Percentiles rank a stretch among this genome's conserved stretches.
These are phyloP conservation scores for Protomyces lactucae-debilis DNA, from an alignment of 1,139 yeast species.

Conservation along the genomic window DNA sequence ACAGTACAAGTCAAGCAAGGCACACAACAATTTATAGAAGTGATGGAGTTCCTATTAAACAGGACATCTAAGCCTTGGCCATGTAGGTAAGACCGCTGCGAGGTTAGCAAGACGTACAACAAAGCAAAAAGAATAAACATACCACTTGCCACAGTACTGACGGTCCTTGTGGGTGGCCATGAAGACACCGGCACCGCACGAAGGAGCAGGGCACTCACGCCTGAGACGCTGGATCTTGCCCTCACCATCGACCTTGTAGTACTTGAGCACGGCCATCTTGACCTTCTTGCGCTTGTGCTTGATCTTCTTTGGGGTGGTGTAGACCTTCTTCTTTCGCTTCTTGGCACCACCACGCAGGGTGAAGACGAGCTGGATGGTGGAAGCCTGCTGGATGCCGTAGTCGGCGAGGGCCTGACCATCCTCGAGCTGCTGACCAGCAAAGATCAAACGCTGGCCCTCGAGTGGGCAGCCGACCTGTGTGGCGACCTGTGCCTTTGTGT, in stretches of 20 bases:
- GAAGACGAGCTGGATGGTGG: conserved; percentile 93
- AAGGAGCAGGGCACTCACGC: conserved; percentile 92
- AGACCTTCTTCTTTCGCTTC: conserved; percentile 99
- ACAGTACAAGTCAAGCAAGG: too few relatives aligned
- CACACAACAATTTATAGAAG: too few relatives aligned
- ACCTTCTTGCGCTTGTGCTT: conserved; percentile 99
- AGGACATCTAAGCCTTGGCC: conserved; percentile 14
- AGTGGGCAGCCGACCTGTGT: conserved; percentile 99
- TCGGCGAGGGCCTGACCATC: conserved; percentile 93
- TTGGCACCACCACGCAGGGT: conserved; percentile 99
- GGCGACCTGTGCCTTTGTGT: conserved; percentile 98
- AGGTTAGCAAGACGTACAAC: neutral
- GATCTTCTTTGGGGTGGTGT: conserved; percentile 99
- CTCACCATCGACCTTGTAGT: conserved; percentile 98
- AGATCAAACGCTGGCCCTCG: conserved; percentile 98
- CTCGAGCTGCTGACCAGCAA: conserved; percentile 99
- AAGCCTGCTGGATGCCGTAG: conserved; percentile 99
- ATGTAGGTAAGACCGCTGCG: conserved; percentile 17
- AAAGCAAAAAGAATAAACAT: neutral
- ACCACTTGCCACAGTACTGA: conserved; percentile 35
- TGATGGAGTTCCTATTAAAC: neutral
- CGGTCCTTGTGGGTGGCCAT: conserved; percentile 99
- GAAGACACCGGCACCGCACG: conserved; percentile 83
- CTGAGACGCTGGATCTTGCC: conserved; percentile 98
- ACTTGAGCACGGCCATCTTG: conserved; percentile 98